Percentiles rank a stretch among this genome's conserved stretches.
phyloP scores from a whole-genome alignment of 768 basidiomycete species.

The Dacryopinax primogenitus region DNA sequence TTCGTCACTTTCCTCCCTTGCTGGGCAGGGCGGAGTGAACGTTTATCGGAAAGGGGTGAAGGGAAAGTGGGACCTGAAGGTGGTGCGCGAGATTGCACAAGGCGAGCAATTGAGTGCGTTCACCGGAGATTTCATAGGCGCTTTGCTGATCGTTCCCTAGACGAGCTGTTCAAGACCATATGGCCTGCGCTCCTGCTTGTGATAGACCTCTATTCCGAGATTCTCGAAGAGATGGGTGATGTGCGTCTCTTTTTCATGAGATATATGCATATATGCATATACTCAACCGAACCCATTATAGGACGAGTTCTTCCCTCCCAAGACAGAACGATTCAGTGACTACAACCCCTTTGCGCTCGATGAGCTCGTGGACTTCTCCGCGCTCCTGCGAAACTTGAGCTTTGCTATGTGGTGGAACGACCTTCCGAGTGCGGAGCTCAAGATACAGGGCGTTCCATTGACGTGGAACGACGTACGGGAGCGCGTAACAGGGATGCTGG shows the following conservation, averaged over 20 bases:
- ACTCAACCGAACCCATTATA: not conserved
- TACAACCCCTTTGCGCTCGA: slow-evolving; percentile 66
- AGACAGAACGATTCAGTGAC: slow-evolving; percentile 20
- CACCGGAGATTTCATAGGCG: not conserved
- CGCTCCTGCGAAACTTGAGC: slow-evolving; percentile 70
- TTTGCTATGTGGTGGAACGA: slow-evolving; percentile 56
- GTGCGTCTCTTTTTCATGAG: slow-evolving; percentile 90
- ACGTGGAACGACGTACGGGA: slow-evolving; percentile 62
- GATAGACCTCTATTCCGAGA: slow-evolving; percentile 67
- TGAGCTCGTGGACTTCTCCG: slow-evolving; percentile 62
- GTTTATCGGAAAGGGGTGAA: not conserved
- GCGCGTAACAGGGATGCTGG: slow-evolving; percentile 61
- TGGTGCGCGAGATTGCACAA: not conserved
- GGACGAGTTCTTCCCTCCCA: slow-evolving; percentile 16
- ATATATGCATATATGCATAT: not conserved
- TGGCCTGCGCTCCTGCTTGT: slow-evolving; percentile 70
- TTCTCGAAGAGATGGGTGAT: slow-evolving; percentile 82
- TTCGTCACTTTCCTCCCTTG: not conserved
- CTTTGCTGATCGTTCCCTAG: not conserved
- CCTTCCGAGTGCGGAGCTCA: slow-evolving; percentile 29
- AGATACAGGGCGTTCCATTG: slow-evolving; percentile 33
- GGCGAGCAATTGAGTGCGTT: not conserved
- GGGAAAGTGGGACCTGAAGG: not conserved
- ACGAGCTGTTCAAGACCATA: not conserved
- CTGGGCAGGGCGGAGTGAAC: not conserved